Evolutionary conservation across 2,329 filamentous ascomycete genomes (phyloP).

Genomic region (Sordariomycetes sp.): DNA sequence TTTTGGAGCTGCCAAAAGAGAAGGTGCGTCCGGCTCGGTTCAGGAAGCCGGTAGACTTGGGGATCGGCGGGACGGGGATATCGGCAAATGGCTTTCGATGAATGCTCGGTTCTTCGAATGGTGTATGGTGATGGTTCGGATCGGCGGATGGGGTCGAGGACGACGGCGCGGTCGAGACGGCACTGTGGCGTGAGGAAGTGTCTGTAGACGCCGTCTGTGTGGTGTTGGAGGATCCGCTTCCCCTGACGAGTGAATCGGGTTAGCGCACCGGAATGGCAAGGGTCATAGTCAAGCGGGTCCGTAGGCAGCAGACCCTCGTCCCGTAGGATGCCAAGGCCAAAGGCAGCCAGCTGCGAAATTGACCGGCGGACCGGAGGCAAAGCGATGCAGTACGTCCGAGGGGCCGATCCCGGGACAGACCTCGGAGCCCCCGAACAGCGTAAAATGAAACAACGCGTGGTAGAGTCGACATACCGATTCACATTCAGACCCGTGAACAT

Average conservation of each 20-base stretch:
- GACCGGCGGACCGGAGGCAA: neutral
- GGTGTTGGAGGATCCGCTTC: conserved; percentile 40
- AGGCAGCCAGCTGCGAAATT: neutral
- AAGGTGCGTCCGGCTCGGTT: conserved; percentile 44
- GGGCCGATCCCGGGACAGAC: neutral
- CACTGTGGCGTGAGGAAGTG: conserved; percentile 48
- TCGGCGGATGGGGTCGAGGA: conserved; percentile 25
- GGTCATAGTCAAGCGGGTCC: neutral
- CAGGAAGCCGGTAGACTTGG: conserved; percentile 39
- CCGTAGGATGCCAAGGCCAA: neutral
- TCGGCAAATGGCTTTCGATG: conserved; percentile 21
- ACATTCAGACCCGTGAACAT: conserved; percentile 42
- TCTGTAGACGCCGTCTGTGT: conserved; percentile 46
- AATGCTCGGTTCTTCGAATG: neutral
- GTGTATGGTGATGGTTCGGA: conserved; percentile 2
- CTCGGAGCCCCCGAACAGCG: neutral
- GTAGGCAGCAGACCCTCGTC: neutral
- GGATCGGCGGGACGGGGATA: conserved; percentile 23
- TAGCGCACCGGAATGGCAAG: neutral
- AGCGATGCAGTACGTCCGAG: neutral
- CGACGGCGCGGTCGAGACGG: conserved; percentile 47
- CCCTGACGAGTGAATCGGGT: neutral
- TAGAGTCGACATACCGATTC: conserved; percentile 33
- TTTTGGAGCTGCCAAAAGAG: conserved; percentile 45
- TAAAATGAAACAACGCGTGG: conserved; percentile 3